Evolutionary conservation across 1,284 basidiomycete species (phyloP).

Genomic region (Trametes sp.): DNA sequence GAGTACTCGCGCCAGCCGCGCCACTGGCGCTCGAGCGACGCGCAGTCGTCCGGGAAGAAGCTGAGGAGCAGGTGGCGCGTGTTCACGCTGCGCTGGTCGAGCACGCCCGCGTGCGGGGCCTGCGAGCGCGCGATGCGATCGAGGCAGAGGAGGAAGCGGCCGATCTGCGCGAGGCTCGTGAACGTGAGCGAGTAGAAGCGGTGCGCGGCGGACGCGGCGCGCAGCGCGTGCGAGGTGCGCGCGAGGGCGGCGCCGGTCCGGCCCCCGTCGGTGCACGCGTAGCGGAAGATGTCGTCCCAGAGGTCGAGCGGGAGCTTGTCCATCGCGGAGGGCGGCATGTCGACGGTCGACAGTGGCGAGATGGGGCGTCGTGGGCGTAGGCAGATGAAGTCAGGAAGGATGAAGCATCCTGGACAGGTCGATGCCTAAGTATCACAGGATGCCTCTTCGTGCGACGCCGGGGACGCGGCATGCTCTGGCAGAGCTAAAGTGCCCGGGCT

Average conservation of each 20-base stretch:
- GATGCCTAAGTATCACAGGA: conserved; percentile 4
- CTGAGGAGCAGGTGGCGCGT: conserved; percentile 24
- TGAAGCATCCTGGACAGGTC: neutral
- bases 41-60: conserved; percentile 29
- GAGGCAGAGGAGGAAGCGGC: conserved; percentile 20
- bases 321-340: conserved; percentile 11
- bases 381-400: neutral
- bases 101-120: neutral
- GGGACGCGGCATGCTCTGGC: neutral
- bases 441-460: neutral
- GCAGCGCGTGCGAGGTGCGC: conserved; percentile 13
- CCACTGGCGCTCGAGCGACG: conserved; percentile 20
- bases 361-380: neutral
- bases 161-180: conserved; percentile 19
- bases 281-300: conserved; percentile 14
- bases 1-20: conserved; percentile 25
- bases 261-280: conserved; percentile 22
- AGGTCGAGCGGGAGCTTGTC: conserved; percentile 14
- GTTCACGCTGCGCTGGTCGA: neutral
- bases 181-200: conserved; percentile 23
- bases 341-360: neutral
- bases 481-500: neutral
- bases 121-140: conserved; percentile 16
- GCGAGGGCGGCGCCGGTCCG: conserved; percentile 22
- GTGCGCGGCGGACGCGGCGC: conserved; percentile 9